Conservation (phyloP, 352 stramenopile species). For the Phytopythium cucurbitacearum region DNA sequence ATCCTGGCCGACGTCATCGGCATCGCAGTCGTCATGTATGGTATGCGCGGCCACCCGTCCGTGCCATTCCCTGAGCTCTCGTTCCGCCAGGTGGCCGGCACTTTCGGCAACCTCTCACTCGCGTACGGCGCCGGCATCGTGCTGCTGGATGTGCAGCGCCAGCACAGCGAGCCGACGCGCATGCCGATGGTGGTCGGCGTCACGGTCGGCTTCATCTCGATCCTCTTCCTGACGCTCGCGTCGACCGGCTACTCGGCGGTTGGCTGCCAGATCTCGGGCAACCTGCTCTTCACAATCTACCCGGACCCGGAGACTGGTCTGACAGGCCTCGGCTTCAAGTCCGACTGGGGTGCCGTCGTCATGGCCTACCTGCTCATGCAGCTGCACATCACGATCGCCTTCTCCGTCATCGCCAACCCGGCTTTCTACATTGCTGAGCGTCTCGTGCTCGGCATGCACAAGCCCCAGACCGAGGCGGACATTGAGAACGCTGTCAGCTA, state of each 20-base stretch:
- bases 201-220: slow-evolving; percentile 29
- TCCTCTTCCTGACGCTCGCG: slow-evolving; percentile 29
- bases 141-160: slow-evolving; percentile 13
- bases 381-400: slow-evolving; percentile 39
- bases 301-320: slow-evolving; percentile 9
- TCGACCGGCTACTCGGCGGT: slow-evolving; percentile 25
- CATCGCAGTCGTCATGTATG: slow-evolving; percentile 23
- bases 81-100: slow-evolving; percentile 29
- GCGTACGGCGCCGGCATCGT: slow-evolving; percentile 22
- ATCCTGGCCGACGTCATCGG: slow-evolving; percentile 35
- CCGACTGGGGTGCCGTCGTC: slow-evolving; percentile 21
- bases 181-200: slow-evolving; percentile 35
- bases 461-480: slow-evolving; percentile 19
- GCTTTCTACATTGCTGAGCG: slow-evolving; percentile 26
- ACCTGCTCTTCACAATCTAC: slow-evolving; percentile 19
- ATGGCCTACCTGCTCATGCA: slow-evolving; percentile 48
- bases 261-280: slow-evolving; percentile 31
- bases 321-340: slow-evolving; percentile 27
- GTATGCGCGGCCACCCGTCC: slow-evolving; percentile 26
- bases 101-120: slow-evolving; percentile 17
- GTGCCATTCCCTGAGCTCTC: slow-evolving; percentile 2
- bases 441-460: slow-evolving; percentile 38
- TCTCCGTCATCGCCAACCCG: slow-evolving; percentile 50
- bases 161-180: slow-evolving; percentile 18
- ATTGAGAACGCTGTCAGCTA: slow-evolving; percentile 20